Conservation (phyloP, 140 eudicot species). For the Anethum foeniculum region DNA sequence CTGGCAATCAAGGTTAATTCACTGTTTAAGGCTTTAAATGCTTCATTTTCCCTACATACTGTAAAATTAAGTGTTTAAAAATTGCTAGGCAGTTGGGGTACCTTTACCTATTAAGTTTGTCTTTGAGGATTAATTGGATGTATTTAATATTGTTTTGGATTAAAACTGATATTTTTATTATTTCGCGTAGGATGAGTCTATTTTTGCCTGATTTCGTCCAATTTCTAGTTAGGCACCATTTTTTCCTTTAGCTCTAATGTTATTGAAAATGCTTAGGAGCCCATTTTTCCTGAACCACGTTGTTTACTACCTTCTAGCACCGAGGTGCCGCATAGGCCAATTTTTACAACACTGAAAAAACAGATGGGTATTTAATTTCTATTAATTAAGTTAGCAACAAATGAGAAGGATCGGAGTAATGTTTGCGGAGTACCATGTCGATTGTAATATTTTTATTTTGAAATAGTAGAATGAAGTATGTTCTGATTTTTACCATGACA, state of each 20-base stretch:
- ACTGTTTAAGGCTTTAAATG: not conserved
- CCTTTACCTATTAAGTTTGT: not conserved
- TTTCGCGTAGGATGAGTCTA: not conserved
- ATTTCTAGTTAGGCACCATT: not conserved
- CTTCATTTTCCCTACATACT: not conserved
- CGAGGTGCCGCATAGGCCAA: too few species aligned
- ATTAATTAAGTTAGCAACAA: not conserved
- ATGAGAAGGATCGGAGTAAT: not conserved
- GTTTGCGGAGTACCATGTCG: too few species aligned
- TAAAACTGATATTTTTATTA: not conserved
- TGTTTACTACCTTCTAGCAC: not conserved
- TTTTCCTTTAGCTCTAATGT: too few species aligned
- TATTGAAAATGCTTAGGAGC: too few species aligned
- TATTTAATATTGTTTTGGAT: not conserved
- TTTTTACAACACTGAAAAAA: too few species aligned
- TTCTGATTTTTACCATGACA: too few species aligned
- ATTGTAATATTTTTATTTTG: too few species aligned
- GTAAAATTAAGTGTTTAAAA: too few species aligned
- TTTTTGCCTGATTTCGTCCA: not conserved
- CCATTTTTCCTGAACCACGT: too few species aligned
- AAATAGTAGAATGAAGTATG: too few species aligned
- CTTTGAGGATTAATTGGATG: too few species aligned
- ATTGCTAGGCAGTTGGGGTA: not conserved
- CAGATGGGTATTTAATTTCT: not conserved
- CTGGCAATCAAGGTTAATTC: conserved; percentile 71